Percentiles rank a stretch among this genome's conserved stretches.
Conservation (phyloP, 2,329 filamentous ascomycete genomes). For the Aspergillus floridensis region DNA sequence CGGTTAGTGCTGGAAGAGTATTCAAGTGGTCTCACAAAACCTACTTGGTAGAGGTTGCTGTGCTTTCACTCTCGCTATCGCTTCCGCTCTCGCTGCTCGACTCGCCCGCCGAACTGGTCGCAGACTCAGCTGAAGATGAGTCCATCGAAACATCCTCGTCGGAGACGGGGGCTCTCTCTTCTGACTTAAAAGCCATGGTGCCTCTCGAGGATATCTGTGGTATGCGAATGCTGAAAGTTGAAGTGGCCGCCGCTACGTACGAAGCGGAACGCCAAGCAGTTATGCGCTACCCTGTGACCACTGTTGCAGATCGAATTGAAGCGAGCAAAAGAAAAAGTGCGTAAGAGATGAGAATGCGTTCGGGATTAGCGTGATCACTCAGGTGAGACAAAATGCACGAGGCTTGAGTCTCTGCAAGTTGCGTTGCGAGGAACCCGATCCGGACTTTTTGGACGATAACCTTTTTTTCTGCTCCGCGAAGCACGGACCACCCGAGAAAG, state of each 20-base stretch:
- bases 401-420: slow-evolving; percentile 3
- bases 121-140: slow-evolving; percentile 14
- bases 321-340: background rate
- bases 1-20: background rate
- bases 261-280: slow-evolving; percentile 11
- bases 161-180: slow-evolving; percentile 20
- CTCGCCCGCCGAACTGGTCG: slow-evolving; percentile 11
- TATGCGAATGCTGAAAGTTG: background rate
- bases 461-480: slow-evolving; percentile 42
- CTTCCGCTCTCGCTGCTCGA: slow-evolving; percentile 13
- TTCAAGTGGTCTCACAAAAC: background rate
- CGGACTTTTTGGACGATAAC: slow-evolving; percentile 20
- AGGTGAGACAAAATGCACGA: background rate
- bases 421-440: slow-evolving; percentile 12
- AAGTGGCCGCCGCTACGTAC: slow-evolving; percentile 1
- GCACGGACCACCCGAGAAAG: slow-evolving; percentile 40
- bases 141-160: slow-evolving; percentile 14
- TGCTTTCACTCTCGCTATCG: slow-evolving; percentile 16
- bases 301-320: background rate
- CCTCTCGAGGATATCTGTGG: background rate
- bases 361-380: background rate
- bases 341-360: background rate
- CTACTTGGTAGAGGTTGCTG: background rate
- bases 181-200: slow-evolving; percentile 27
- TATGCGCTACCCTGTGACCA: background rate